Evolutionary conservation across 768 basidiomycete genomes (phyloP).

Genomic region (Tylopilus rubrobrunneus): DNA sequence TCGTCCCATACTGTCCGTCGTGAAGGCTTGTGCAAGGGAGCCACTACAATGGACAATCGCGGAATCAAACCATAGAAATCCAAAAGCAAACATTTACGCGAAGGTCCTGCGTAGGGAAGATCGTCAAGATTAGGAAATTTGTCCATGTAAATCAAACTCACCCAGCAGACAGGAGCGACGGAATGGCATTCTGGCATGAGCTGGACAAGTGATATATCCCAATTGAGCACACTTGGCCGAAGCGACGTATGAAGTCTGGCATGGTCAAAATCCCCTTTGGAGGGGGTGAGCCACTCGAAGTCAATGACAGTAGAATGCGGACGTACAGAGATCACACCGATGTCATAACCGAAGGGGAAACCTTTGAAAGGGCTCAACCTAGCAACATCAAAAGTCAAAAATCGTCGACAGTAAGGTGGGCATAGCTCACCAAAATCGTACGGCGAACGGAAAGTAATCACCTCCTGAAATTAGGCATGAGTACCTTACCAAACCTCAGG

Average conservation of each 20-base stretch:
- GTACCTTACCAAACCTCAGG: neutral
- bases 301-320: neutral
- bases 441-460: neutral
- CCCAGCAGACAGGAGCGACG: slow-evolving; percentile 15
- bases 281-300: neutral
- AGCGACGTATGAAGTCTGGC: slow-evolving; percentile 13
- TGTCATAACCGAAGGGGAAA: slow-evolving; percentile 14
- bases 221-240: slow-evolving; percentile 4
- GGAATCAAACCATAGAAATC: neutral
- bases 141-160: neutral
- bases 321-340: slow-evolving; percentile 15
- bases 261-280: slow-evolving; percentile 13
- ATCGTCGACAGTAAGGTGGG: neutral
- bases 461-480: slow-evolving; percentile 8
- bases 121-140: neutral
- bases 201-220: slow-evolving; percentile 14
- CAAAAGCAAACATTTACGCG: neutral
- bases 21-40: slow-evolving; percentile 55
- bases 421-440: neutral
- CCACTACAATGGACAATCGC: slow-evolving; percentile 35
- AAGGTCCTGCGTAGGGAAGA: slow-evolving; percentile 6
- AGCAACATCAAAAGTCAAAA: neutral
- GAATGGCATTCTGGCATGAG: slow-evolving; percentile 15
- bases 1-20: slow-evolving; percentile 16
- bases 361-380: slow-evolving; percentile 6